Percentiles rank a stretch among this genome's conserved stretches.
Evolutionary conservation across 495 filamentous ascomycete species (phyloP).

Genomic region (Penicillium soppii): DNA sequence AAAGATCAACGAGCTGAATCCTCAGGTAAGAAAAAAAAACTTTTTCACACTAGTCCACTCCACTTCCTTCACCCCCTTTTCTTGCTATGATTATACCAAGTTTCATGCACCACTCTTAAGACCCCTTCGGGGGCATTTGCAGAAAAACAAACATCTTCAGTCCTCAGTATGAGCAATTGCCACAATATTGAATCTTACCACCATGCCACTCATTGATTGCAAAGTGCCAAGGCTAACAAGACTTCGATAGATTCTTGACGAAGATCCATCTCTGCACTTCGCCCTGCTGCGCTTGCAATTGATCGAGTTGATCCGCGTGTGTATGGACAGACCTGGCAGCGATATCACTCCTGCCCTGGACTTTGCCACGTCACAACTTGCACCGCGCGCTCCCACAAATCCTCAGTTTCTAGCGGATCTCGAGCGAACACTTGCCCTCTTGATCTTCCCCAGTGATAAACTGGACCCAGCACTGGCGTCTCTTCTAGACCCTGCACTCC

Average conservation of each 20-base stretch:
- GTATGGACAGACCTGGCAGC: conserved; percentile 58
- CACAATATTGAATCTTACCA: conserved; percentile 8
- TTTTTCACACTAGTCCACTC: conserved; percentile 7
- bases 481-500: conserved; percentile 77
- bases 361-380: conserved; percentile 85
- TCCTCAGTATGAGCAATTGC: conserved; percentile 84
- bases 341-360: conserved; percentile 80
- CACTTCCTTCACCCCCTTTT: conserved; percentile 8
- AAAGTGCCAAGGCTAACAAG: conserved; percentile 30
- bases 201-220: conserved; percentile 11
- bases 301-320: conserved; percentile 85
- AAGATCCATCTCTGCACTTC: conserved; percentile 82
- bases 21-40: conserved; percentile 80
- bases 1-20: conserved; percentile 83
- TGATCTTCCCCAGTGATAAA: conserved; percentile 79
- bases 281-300: conserved; percentile 86
- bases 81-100: conserved; percentile 87
- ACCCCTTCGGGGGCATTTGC: conserved; percentile 70
- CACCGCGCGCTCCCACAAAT: conserved; percentile 81
- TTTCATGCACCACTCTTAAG: conserved; percentile 99
- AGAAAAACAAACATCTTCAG: conserved; percentile 94
- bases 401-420: conserved; percentile 81
- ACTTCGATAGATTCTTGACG: conserved; percentile 74
- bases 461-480: conserved; percentile 72
- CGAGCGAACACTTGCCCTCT: conserved; percentile 87